Conservation (phyloP, 2,329 filamentous ascomycete genomes). For the Xylaria sp. region DNA sequence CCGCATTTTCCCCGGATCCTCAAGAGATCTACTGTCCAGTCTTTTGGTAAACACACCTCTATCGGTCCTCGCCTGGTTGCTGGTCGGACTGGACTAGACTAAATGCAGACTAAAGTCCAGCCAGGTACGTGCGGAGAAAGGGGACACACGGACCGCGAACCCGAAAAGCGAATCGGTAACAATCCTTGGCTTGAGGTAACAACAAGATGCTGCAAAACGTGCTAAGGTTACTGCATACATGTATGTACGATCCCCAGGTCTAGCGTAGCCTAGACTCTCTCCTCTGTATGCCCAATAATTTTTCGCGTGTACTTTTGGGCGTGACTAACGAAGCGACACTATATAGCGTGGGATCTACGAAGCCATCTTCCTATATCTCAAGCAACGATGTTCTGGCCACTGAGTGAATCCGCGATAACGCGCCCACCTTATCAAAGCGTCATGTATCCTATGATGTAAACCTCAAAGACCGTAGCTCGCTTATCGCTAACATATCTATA, state of each 20-base stretch:
- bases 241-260: not conserved
- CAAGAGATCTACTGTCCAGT: not conserved
- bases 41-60: not conserved
- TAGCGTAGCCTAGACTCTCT: not conserved
- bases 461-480: not conserved
- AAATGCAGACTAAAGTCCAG: not conserved
- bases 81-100: not conserved
- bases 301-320: not conserved
- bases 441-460: not conserved
- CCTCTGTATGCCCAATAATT: not conserved
- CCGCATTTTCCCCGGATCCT: constrained; percentile 32
- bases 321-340: not conserved
- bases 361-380: not conserved
- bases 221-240: not conserved
- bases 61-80: not conserved
- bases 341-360: not conserved
- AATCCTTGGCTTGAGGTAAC: constrained; percentile 4
- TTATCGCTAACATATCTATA: not conserved
- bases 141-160: constrained; percentile 26
- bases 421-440: not conserved
- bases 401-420: too few relatives aligned
- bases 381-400: not conserved
- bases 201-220: not conserved
- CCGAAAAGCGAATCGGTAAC: constrained; percentile 2
- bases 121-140: not conserved